Evolutionary conservation across 179 eudicot species (phyloP), one percentile per base, ranked within the genome.

Genomic region (Pouteria campechiana): DNA sequence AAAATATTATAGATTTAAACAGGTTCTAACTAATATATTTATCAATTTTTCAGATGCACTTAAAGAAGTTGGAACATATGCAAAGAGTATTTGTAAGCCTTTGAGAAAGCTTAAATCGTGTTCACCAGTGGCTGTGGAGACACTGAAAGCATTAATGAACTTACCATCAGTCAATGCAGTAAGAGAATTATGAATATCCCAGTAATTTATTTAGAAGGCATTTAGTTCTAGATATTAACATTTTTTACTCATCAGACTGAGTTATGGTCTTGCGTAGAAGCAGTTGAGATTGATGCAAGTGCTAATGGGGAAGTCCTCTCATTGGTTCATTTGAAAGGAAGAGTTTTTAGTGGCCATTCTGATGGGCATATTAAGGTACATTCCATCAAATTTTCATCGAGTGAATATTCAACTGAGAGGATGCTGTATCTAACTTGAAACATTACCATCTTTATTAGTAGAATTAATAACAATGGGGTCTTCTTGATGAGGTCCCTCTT

Each of bases 341-440:
- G 64, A 24, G n/a, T 74, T 24, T 57, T 74, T 34, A 74, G 72
- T 44, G 48, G 75, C 28, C 76, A 74, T 51, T 50, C 75, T 11
- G 76, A 74, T 58, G 75, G 80, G 48, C 65, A 75, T 18, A 69
- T 74, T 28, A 74, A 74, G 63, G 80, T 73, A n/a, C n/a, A n/a
- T n/a, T n/a, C n/a, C n/a, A n/a, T n/a, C n/a, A n/a, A n/a, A n/a
- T n/a, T n/a, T n/a, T n/a, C n/a, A n/a, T n/a, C n/a, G n/a, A n/a
- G n/a, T n/a, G n/a, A n/a, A n/a, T n/a, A n/a, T n/a, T n/a, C n/a
- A n/a, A n/a, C n/a, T n/a, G n/a, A n/a, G n/a, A n/a, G n/a, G n/a
- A n/a, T n/a, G n/a, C n/a, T n/a, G n/a, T n/a, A n/a, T n/a, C n/a
- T n/a, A n/a, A n/a, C n/a, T n/a, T n/a, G n/a, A n/a, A n/a, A n/a